A percentile compares a stretch with the other conserved stretches of the same genome.
phyloP scores from a whole-genome alignment of 495 filamentous ascomycete genomes.

The Penicillium fimorum region DNA sequence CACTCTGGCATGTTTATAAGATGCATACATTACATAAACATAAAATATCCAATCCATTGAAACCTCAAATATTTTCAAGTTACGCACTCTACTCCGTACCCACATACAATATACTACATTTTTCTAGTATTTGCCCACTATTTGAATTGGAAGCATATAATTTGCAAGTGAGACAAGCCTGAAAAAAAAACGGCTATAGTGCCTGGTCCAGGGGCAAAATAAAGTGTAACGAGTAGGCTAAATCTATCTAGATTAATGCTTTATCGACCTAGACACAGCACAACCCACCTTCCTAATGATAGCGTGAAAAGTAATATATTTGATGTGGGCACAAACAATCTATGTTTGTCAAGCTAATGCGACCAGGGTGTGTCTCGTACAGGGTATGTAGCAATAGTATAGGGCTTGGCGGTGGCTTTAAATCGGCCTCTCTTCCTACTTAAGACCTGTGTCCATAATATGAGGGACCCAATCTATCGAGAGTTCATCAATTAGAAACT shows the following conservation, averaged over 20 bases:
- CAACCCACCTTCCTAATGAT: too few species aligned
- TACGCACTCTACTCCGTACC: neutral
- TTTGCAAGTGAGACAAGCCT: neutral
- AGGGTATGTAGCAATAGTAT: neutral
- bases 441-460: neutral
- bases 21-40: neutral
- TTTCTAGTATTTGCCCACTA: neutral
- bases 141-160: neutral
- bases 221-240: neutral
- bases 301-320: neutral
- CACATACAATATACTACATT: neutral
- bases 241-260: too few species aligned
- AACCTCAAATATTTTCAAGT: neutral
- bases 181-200: neutral
- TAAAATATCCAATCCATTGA: neutral
- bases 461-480: neutral
- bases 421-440: neutral
- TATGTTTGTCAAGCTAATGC: conserved; percentile 3
- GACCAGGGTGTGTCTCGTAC: neutral
- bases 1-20: too few species aligned
- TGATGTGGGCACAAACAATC: conserved; percentile 4
- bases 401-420: neutral
- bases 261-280: neutral
- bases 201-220: neutral
- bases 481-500: neutral